A percentile compares a stretch with the other conserved stretches of the same genome.
Conservation (phyloP, 805 yeast species). For the Metschnikowia rubicola region DNA sequence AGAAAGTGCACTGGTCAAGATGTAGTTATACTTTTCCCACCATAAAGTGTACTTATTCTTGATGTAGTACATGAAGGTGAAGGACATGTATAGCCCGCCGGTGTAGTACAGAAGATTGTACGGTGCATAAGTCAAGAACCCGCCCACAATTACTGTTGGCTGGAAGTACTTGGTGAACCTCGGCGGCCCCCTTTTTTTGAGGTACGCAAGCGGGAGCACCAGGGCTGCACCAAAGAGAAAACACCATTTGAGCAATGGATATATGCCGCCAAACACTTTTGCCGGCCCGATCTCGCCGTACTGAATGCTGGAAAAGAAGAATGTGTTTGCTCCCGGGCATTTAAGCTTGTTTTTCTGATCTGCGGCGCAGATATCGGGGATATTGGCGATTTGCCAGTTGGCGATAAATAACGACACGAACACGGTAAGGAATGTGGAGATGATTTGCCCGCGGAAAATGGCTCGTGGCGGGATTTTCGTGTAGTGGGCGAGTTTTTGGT, state of each 20-base stretch:
- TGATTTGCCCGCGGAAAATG: conserved; percentile 36
- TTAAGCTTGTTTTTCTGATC: conserved; percentile 34
- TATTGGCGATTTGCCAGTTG: conserved; percentile 39
- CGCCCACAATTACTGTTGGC: conserved; percentile 52
- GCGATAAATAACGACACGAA: conserved; percentile 33
- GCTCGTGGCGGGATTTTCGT: conserved; percentile 26
- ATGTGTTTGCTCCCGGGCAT: conserved; percentile 48
- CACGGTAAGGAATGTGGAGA: conserved; percentile 35
- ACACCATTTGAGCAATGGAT: conserved; percentile 54
- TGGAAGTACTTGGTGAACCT: conserved; percentile 41
- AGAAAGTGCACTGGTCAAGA: conserved; percentile 53
- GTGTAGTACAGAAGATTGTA: conserved; percentile 51
- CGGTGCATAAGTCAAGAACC: conserved; percentile 49
- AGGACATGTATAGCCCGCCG: conserved; percentile 58
- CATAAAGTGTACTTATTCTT: conserved; percentile 47
- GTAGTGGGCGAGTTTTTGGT: conserved; percentile 27
- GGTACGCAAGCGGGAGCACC: conserved; percentile 36
- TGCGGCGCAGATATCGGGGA: conserved; percentile 34
- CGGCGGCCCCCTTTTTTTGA: conserved; percentile 35
- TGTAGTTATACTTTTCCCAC: conserved; percentile 75
- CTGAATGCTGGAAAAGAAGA: conserved; percentile 49
- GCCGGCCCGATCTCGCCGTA: conserved; percentile 61
- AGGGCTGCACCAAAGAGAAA: conserved; percentile 51
- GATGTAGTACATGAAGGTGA: conserved; percentile 53
- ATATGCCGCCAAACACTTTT: conserved; percentile 53